phyloP scores from a whole-genome alignment of 352 stramenopile species.

The Blastocystis sp. region DNA sequence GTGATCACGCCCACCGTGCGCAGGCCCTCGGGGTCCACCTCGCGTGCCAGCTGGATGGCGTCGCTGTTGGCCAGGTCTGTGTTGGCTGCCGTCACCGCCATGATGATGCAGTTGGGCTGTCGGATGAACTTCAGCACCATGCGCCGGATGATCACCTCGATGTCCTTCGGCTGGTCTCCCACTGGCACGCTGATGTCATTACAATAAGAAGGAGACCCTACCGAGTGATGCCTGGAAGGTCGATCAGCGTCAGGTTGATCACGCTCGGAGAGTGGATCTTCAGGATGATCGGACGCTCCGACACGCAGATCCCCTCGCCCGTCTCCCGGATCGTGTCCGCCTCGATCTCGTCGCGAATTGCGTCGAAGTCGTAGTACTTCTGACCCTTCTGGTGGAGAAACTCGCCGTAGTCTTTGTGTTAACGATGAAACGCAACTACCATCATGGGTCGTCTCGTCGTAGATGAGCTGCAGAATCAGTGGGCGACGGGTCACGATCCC shows the following conservation, averaged over 20 bases:
- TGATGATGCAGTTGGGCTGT: constrained; percentile 96
- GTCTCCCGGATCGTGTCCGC: not conserved
- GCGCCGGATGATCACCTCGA: constrained; percentile 93
- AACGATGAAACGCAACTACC: constrained; percentile 63
- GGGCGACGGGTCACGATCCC: constrained; percentile 94
- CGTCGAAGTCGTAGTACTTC: constrained; percentile 83
- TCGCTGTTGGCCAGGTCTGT: constrained; percentile 96
- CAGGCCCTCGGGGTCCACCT: constrained; percentile 77
- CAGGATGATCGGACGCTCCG: constrained; percentile 80
- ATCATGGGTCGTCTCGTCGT: not conserved
- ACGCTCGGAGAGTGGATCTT: constrained; percentile 93
- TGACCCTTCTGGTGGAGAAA: constrained; percentile 90
- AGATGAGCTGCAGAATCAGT: constrained; percentile 86
- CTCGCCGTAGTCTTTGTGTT: constrained; percentile 83
- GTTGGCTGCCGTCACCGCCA: constrained; percentile 94
- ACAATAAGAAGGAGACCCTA: too few species aligned
- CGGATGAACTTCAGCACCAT: constrained; percentile 94
- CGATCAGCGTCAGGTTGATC: constrained; percentile 94
- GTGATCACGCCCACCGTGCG: constrained; percentile 96
- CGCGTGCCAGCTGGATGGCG: constrained; percentile 86
- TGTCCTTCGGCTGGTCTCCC: constrained; percentile 93
- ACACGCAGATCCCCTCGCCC: not conserved
- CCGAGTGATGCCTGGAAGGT: constrained; percentile 92
- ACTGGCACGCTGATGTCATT: constrained; percentile 91
- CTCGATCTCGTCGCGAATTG: constrained; percentile 69